These are phyloP conservation scores for Exophiala calicioides DNA, from an alignment of 2,329 filamentous ascomycete species.

Conservation along the genomic window DNA sequence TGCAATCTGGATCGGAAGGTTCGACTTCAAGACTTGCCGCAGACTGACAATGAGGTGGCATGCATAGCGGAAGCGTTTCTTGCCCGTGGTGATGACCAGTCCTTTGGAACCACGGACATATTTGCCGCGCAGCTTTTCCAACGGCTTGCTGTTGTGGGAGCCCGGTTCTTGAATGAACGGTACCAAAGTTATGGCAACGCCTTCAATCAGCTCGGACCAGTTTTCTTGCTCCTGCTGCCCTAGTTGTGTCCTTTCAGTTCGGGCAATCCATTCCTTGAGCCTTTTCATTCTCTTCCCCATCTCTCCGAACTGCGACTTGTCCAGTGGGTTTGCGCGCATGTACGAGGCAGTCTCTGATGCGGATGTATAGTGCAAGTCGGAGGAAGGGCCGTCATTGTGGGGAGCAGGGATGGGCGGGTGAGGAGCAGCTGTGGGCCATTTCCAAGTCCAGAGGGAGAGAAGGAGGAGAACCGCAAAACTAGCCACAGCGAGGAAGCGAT, in stretches of 20 bases:
- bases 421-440: background rate
- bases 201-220: conserved; percentile 10
- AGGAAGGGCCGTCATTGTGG: background rate
- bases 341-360: background rate
- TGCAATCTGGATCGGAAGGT: conserved; percentile 29
- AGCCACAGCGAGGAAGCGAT: conserved; percentile 2
- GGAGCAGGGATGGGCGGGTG: background rate
- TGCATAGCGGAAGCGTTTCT: conserved; percentile 21
- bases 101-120: conserved; percentile 12
- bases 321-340: conserved; percentile 4
- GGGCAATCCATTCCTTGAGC: conserved; percentile 7
- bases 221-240: background rate
- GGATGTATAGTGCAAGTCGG: conserved; percentile 6
- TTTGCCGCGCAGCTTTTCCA: conserved; percentile 4
- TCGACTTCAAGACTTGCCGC: conserved; percentile 23
- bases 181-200: conserved; percentile 2
- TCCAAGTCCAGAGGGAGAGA: conserved; percentile 3
- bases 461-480: background rate
- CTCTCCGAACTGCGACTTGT: conserved; percentile 11
- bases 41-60: conserved; percentile 26
- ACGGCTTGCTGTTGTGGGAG: background rate
- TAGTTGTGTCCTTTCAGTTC: background rate
- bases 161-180: conserved; percentile 7
- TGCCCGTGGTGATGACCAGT: conserved; percentile 22
- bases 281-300: conserved; percentile 10